Evolutionary conservation across 345 rosid species (phyloP).

Genomic region (Physaria fendleri): DNA sequence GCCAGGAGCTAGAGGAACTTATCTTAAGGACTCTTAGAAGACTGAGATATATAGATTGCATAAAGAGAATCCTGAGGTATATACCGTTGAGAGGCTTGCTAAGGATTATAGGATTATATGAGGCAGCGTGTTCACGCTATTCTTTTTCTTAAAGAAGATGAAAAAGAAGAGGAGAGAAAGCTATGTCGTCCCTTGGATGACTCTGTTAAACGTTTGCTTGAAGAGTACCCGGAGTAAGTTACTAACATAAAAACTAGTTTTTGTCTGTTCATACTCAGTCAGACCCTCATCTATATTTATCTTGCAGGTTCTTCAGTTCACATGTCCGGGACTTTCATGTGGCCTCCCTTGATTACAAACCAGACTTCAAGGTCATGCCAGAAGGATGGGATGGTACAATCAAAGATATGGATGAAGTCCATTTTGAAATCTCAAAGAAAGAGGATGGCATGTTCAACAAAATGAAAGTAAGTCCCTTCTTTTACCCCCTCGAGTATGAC

Average conservation of each 20-base stretch:
- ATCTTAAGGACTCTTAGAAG: conserved; percentile 86
- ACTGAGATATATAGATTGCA: conserved; percentile 92
- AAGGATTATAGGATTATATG: conserved; percentile 89
- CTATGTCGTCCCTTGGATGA: conserved; percentile 82
- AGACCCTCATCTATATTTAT: neutral
- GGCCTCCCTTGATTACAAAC: conserved; percentile 86
- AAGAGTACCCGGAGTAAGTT: conserved; percentile 78
- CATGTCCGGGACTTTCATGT: conserved; percentile 97
- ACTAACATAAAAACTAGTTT: neutral
- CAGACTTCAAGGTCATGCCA: conserved; percentile 96
- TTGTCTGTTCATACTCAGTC: neutral
- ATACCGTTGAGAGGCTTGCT: conserved; percentile 75
- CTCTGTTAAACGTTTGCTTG: conserved; percentile 85
- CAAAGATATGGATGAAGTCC: conserved; percentile 85
- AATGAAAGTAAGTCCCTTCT: conserved; percentile 56
- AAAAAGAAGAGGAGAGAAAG: conserved; percentile 88
- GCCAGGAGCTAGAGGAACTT: conserved; percentile 89
- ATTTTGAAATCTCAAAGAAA: conserved; percentile 95
- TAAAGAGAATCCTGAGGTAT: conserved; percentile 74
- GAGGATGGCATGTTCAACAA: conserved; percentile 95
- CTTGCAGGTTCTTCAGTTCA: conserved; percentile 63
- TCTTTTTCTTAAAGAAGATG: conserved; percentile 86
- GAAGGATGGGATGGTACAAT: conserved; percentile 98
- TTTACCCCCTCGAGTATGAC: neutral
- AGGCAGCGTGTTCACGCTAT: conserved; percentile 96